These are phyloP conservation scores for Orbilia blumenaviensis DNA, from an alignment of 2,329 filamentous ascomycete species.

Conservation along the genomic window DNA sequence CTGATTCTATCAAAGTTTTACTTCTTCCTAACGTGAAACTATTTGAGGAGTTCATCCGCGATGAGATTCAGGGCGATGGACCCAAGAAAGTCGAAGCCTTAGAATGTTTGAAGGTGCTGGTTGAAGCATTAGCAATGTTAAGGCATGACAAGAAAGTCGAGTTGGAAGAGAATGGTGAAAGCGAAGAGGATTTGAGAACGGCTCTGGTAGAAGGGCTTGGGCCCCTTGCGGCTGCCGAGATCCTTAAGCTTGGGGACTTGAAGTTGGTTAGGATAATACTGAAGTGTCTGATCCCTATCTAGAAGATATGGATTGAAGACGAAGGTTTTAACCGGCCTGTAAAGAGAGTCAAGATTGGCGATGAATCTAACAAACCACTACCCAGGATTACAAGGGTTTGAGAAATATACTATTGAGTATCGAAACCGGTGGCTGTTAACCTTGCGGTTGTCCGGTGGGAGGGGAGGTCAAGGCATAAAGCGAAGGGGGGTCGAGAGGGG, in stretches of 20 bases:
- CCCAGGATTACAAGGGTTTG: no score
- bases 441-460: no score
- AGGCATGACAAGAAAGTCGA: constrained; percentile 62
- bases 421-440: no score
- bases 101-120: constrained; percentile 68
- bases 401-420: no score
- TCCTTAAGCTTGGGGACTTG: constrained; percentile 39
- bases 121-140: constrained; percentile 68
- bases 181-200: constrained; percentile 24
- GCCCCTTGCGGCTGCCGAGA: constrained; percentile 15
- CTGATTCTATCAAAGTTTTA: constrained; percentile 71
- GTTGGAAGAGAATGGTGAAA: constrained; percentile 9
- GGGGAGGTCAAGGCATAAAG: no score
- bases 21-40: constrained; percentile 73
- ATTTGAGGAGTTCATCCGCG: constrained; percentile 71
- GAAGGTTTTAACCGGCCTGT: not conserved
- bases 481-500: no score
- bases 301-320: not conserved
- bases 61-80: constrained; percentile 66
- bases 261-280: constrained; percentile 43
- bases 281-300: constrained; percentile 19
- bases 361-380: no score
- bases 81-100: constrained; percentile 69
- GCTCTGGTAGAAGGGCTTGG: constrained; percentile 38
- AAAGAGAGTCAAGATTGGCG: no score